Conservation (phyloP, 129 eudicot species). For the Flaveria trinervia region DNA sequence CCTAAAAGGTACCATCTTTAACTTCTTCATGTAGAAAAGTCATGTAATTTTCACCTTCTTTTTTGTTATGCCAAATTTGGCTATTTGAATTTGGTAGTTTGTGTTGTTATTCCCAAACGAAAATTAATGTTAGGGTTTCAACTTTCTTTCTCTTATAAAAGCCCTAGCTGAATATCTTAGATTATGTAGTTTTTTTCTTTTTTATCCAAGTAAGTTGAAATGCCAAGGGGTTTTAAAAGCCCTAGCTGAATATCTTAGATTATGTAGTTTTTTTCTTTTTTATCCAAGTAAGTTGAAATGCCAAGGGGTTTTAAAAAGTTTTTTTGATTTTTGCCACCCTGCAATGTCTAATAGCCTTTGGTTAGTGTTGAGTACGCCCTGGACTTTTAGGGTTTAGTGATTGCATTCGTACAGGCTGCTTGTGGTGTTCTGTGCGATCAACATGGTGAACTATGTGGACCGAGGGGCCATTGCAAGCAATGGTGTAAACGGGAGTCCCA, state of each 20-base stretch:
- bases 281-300: conserved; percentile 1
- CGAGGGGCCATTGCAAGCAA: conserved; percentile 97
- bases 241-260: conserved; percentile 4
- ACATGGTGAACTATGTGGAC: conserved; percentile 84
- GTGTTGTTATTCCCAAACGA: conserved; percentile 7
- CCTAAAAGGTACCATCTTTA: conserved; percentile 63
- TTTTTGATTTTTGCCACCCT: background rate
- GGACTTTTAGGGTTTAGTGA: background rate
- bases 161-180: conserved; percentile 10
- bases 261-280: background rate
- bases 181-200: background rate
- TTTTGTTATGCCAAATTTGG: background rate
- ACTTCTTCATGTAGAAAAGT: background rate
- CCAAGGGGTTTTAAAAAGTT: background rate
- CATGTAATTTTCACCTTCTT: background rate
- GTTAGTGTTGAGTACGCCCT: background rate
- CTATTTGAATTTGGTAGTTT: conserved; percentile 7
- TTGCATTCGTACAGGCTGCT: conserved; percentile 61
- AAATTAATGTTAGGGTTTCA: conserved; percentile 25
- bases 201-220: conserved; percentile 2
- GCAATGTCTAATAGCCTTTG: background rate
- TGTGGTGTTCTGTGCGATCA: conserved; percentile 71
- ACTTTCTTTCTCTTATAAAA: background rate
- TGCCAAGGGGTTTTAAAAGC: background rate
- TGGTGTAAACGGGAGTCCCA: conserved; percentile 83